Evolutionary conservation across 768 basidiomycete genomes (phyloP), one percentile per base, ranked within the genome.

Genomic region (Tulasnella sp.): DNA sequence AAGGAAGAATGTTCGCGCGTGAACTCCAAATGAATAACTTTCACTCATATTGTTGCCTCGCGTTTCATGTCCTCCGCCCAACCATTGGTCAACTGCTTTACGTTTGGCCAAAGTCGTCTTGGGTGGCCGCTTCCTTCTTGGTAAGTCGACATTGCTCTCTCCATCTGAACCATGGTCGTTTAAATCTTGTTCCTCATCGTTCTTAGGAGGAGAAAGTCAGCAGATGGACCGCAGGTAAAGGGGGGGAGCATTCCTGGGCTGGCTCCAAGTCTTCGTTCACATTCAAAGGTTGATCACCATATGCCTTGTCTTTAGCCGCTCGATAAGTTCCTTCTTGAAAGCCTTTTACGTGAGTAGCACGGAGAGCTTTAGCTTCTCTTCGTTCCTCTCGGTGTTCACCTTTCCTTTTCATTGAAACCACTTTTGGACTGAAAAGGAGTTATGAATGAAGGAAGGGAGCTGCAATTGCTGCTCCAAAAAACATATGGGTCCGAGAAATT

Each of bases 341-440:
- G 94, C 93, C 78, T 91, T 92, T 84, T 99, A 99, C 89, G 80
- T 93, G 95, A 0, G 98, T 98, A 1, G 97, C 98, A 1, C 94
- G 92, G 18, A 99, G 90, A 1, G 98, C 98, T 84, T 99, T 99
- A 77, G 93, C 91, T 85, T 99, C 98, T 77, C 96, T 91, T 2
- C 91, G 91, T 5, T 93, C 90, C 84, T 98, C 98, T 48, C 98
- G 90, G 29, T 96, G 89, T 80, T 99, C 98, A 10, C 95, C 88
- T 84, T 99, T 99, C 86, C 98, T 98, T 88, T 98, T 98, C 77
- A 99, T 91, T 15, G 96, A 95, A 20, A 98, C 88, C 37, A 98
- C 89, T 85, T 94, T 97, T 3, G 96, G 94, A 84, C 96, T 98
- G 73, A 7, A 44, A 9, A 51, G 55, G 51, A 69, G 48, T 74